phyloP scores from a whole-genome alignment of 345 rosid species.

The Syzygium oleosum region DNA sequence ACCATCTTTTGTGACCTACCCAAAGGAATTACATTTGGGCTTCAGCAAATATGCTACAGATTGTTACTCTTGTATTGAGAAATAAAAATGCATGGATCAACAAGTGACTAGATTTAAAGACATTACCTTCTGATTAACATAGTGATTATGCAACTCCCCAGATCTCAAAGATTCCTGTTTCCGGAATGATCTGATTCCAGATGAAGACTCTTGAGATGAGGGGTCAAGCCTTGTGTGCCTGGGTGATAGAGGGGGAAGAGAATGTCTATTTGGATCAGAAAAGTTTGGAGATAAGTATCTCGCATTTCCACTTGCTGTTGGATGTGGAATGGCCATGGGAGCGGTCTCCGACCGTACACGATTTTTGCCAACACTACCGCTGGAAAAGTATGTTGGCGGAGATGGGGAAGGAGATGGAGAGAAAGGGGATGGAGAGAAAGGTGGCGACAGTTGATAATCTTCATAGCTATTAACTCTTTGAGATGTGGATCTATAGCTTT shows the following conservation, averaged over 20 bases:
- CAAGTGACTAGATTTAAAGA: not conserved
- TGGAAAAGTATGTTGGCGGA: conserved; percentile 37
- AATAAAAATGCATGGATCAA: not conserved
- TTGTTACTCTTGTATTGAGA: not conserved
- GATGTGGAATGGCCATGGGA: conserved; percentile 72
- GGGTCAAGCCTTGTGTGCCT: conserved; percentile 58
- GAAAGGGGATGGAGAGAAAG: conserved; percentile 84
- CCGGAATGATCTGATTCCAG: conserved; percentile 52
- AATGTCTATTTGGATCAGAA: conserved; percentile 68
- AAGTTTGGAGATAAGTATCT: conserved; percentile 61
- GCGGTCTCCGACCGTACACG: conserved; percentile 56
- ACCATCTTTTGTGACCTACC: conserved; percentile 52
- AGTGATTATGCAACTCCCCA: conserved; percentile 60
- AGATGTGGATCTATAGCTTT: conserved; percentile 20
- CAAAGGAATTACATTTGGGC: conserved; percentile 10
- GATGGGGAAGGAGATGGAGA: conserved; percentile 71
- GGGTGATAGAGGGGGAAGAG: conserved; percentile 87
- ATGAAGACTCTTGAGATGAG: conserved; percentile 75
- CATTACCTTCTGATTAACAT: conserved; percentile 58
- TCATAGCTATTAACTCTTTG: conserved; percentile 32
- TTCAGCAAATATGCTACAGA: not conserved
- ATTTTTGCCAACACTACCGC: conserved; percentile 30
- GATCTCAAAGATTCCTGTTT: conserved; percentile 42
- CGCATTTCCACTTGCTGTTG: conserved; percentile 29
- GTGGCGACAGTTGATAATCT: conserved; percentile 78